Percentiles rank a stretch among this genome's conserved stretches.
Conservation (phyloP, 495 filamentous ascomycete genomes). For the Stereocaulon alpinum region DNA sequence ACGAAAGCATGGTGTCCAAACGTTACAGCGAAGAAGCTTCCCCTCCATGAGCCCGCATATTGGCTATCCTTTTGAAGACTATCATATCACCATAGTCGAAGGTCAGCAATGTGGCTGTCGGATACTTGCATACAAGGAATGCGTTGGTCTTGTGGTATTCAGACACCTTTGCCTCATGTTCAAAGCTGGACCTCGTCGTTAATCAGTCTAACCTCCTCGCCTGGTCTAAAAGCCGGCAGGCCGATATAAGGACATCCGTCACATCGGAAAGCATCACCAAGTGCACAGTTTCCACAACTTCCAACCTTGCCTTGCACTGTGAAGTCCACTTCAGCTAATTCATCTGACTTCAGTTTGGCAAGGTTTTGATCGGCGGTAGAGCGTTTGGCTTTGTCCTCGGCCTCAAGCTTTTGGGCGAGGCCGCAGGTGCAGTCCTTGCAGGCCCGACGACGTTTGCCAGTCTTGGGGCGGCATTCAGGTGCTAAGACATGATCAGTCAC, state of each 20-base stretch:
- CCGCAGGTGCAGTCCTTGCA: slow-evolving; percentile 99
- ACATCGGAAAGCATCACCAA: slow-evolving; percentile 68
- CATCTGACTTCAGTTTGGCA: slow-evolving; percentile 61
- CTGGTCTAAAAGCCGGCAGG: slow-evolving; percentile 89
- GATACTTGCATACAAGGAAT: neutral
- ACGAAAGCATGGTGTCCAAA: neutral
- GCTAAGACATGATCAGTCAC: slow-evolving; percentile 37
- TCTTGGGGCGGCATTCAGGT: slow-evolving; percentile 69
- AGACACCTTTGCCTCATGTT: slow-evolving; percentile 12
- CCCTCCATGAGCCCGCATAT: neutral
- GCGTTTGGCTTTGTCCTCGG: slow-evolving; percentile 30
- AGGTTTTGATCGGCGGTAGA: slow-evolving; percentile 49
- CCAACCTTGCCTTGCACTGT: slow-evolving; percentile 93
- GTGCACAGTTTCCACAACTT: slow-evolving; percentile 81
- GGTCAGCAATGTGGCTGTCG: neutral
- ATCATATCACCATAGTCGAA: neutral
- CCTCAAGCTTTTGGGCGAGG: slow-evolving; percentile 38
- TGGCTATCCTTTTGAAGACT: neutral
- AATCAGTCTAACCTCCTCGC: slow-evolving; percentile 79
- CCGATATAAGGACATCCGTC: slow-evolving; percentile 86
- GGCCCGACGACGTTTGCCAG: slow-evolving; percentile 76
- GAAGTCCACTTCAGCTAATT: slow-evolving; percentile 84
- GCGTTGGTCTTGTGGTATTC: neutral
- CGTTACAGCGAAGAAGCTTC: too few species aligned
- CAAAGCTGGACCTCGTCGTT: slow-evolving; percentile 82